A percentile compares a stretch with the other conserved stretches of the same genome.
phyloP scores from a whole-genome alignment of 768 basidiomycete species.

The Psilocybe subaeruginosa region DNA sequence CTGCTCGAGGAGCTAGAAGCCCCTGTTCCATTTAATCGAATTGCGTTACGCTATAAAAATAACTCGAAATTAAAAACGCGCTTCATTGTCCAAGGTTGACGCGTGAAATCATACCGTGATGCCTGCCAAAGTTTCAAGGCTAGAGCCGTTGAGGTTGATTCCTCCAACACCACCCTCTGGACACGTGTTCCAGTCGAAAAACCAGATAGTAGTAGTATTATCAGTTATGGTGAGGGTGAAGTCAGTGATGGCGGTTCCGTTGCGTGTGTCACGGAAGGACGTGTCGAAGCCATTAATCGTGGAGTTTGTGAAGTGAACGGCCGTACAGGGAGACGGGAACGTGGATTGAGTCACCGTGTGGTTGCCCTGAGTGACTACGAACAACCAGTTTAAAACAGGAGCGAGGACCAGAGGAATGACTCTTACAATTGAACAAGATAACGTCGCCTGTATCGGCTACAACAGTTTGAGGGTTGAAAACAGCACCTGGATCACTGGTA shows the following conservation, averaged over 20 bases:
- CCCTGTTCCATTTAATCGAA: slow-evolving; percentile 56
- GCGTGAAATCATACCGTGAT: slow-evolving; percentile 43
- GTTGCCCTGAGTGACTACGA: slow-evolving; percentile 52
- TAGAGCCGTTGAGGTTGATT: slow-evolving; percentile 55
- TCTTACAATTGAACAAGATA: slow-evolving; percentile 60
- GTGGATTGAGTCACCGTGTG: slow-evolving; percentile 61
- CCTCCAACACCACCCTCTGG: slow-evolving; percentile 61
- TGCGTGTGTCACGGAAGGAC: slow-evolving; percentile 48
- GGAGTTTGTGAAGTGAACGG: slow-evolving; percentile 46
- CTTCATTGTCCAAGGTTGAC: not conserved
- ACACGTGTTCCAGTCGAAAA: slow-evolving; percentile 60
- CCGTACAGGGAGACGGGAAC: slow-evolving; percentile 57
- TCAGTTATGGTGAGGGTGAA: slow-evolving; percentile 47
- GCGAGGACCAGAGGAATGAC: not conserved
- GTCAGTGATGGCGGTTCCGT: slow-evolving; percentile 48
- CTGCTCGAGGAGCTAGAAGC: slow-evolving; percentile 8
- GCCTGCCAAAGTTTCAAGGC: slow-evolving; percentile 42
- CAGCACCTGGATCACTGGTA: slow-evolving; percentile 41
- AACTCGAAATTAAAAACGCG: not conserved
- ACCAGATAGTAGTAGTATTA: slow-evolving; percentile 56
- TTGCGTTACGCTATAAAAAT: slow-evolving; percentile 53
- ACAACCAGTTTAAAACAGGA: not conserved
- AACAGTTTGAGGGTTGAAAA: slow-evolving; percentile 52
- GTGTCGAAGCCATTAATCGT: slow-evolving; percentile 65
- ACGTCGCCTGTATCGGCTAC: slow-evolving; percentile 47